Base-by-base conservation (phyloP, 805 yeast species). In the Candida takata region DNA sequence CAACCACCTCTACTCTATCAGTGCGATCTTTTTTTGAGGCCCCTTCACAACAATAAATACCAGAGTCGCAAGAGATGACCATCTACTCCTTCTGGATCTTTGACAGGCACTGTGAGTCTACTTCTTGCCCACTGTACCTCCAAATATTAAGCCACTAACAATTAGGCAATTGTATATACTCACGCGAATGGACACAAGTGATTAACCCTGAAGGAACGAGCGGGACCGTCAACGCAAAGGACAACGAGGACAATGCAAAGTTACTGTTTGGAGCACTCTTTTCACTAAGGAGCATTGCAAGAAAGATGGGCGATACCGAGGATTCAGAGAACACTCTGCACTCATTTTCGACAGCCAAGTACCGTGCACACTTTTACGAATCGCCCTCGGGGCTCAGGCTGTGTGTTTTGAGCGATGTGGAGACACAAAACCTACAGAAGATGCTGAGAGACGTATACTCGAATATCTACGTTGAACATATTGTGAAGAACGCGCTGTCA, bases 21-120 rank as follows among this genome's bases (percentile, higher is more conserved):
- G n/a, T n/a, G n/a, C n/a, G n/a, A n/a, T n/a, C n/a, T n/a, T n/a
- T n/a, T n/a, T n/a, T n/a, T n/a, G n/a, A n/a, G n/a, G n/a, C n/a
- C n/a, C n/a, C n/a, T n/a, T n/a, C n/a, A n/a, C n/a, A n/a, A n/a
- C n/a, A n/a, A n/a, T n/a, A n/a, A n/a, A n/a, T n/a, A n/a, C n/a
- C n/a, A n/a, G n/a, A n/a, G n/a, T n/a, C n/a, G n/a, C n/a, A n/a
- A n/a, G 37, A 7, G 10, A 76, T 77, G 84, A 73, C 83, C 27
- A 77, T 87, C 31, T 79, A 80, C 62, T 84, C 95, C 9, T 82
- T 88, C 54, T 84, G 87, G 84, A 74, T 90, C 37, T 90, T 82
- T 55, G 97, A 90, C 57, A 72, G 92, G 55, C 97, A 90, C 61
- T 84, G 97, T 60, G 64, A 34, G 72, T 56, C 18, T 16, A 15